phyloP scores from a whole-genome alignment of 2,329 filamentous ascomycete species.

The Stemphylium beticola region DNA sequence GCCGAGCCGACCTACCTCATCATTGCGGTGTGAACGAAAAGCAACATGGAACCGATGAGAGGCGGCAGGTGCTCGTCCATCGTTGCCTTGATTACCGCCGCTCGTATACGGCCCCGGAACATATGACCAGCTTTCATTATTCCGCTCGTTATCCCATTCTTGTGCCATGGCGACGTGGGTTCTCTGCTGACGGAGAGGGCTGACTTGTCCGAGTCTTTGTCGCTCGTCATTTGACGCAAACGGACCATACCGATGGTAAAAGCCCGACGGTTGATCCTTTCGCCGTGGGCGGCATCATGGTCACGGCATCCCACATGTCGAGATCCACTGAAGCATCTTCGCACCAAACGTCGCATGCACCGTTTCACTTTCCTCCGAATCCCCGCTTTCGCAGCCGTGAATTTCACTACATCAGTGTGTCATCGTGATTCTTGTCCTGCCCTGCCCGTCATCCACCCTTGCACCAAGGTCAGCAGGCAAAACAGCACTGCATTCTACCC shows the following conservation, averaged over 20 bases:
- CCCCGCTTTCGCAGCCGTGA: constrained; percentile 6
- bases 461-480: constrained; percentile 19
- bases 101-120: background rate
- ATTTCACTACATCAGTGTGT: background rate
- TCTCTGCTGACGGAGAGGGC: constrained; percentile 10
- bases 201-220: constrained; percentile 4
- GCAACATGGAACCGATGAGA: constrained; percentile 22
- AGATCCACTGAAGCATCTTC: background rate
- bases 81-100: background rate
- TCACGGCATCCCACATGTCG: constrained; percentile 6
- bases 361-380: constrained; percentile 19
- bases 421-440: constrained; percentile 10
- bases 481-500: constrained; percentile 9
- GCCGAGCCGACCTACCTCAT: constrained; percentile 19
- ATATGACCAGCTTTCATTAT: background rate
- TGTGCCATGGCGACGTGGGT: background rate
- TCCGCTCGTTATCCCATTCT: background rate
- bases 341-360: background rate
- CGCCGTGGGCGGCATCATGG: constrained; percentile 10
- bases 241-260: constrained; percentile 10
- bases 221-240: constrained; percentile 24
- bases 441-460: constrained; percentile 1
- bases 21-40: constrained; percentile 29
- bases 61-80: background rate
- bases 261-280: constrained; percentile 5